Conservation (phyloP, 805 yeast species). For the Debaryomyces tyrocola region DNA sequence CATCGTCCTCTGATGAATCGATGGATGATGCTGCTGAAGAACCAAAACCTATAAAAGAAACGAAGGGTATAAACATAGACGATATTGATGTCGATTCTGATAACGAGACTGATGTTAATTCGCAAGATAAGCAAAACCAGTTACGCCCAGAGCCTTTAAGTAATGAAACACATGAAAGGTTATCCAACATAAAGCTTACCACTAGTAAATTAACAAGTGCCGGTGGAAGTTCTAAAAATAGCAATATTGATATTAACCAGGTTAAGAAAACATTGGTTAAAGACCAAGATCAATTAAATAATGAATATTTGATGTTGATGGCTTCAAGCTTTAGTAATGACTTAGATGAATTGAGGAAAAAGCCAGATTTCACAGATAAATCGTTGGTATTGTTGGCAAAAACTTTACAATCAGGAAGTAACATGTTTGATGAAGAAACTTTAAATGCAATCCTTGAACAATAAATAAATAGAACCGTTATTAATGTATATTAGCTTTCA, state of each 20-base stretch:
- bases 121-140: conserved; percentile 5
- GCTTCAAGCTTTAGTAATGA: conserved; percentile 62
- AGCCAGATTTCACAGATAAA: conserved; percentile 60
- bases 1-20: conserved; percentile 21
- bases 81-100: conserved; percentile 34
- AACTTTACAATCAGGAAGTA: conserved; percentile 56
- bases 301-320: conserved; percentile 54
- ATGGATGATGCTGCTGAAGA: conserved; percentile 9
- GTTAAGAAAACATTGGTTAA: conserved; percentile 22
- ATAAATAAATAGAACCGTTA: background rate
- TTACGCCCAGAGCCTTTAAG: conserved; percentile 18
- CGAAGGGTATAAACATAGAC: conserved; percentile 19
- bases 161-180: conserved; percentile 15
- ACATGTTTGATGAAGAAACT: conserved; percentile 58
- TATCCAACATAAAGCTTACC: conserved; percentile 26
- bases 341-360: conserved; percentile 56
- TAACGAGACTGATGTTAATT: conserved; percentile 9
- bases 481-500: background rate
- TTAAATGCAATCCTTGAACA: conserved; percentile 20
- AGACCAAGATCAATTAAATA: conserved; percentile 42
- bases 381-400: conserved; percentile 59
- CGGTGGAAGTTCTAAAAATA: conserved; percentile 12
- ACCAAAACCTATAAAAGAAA: conserved; percentile 11
- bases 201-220: conserved; percentile 17
- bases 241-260: conserved; percentile 10